Percentiles rank a stretch among this genome's conserved stretches.
Conservation (phyloP, 2,329 filamentous ascomycete species). For the Aspergillus nomiae region DNA sequence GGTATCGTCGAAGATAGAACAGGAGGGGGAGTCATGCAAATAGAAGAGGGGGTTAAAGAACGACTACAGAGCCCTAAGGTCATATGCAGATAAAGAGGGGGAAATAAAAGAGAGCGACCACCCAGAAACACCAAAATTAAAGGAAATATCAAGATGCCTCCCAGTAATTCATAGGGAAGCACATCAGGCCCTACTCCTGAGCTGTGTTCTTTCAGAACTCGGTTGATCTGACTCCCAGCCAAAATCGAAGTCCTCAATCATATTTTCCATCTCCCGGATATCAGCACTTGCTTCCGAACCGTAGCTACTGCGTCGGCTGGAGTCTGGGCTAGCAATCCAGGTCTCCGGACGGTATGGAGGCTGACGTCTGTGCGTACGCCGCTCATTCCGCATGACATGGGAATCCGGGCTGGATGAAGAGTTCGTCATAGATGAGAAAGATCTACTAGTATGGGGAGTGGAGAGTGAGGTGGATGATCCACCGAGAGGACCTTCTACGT, state of each 20-base stretch:
- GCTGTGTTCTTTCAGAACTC: not conserved
- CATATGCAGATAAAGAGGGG: not conserved
- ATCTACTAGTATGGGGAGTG: constrained; percentile 16
- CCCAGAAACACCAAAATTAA: not conserved
- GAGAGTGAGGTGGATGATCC: constrained; percentile 25
- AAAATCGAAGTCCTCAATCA: constrained; percentile 36
- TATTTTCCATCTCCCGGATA: constrained; percentile 32
- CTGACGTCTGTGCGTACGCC: constrained; percentile 7
- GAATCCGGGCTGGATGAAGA: constrained; percentile 18
- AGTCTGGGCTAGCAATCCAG: constrained; percentile 32
- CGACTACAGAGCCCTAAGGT: not conserved
- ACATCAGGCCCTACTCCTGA: constrained; percentile 3
- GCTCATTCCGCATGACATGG: not conserved
- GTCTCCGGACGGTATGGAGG: constrained; percentile 27
- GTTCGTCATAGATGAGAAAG: constrained; percentile 23
- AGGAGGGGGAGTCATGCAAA: not conserved
- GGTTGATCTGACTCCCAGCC: constrained; percentile 34
- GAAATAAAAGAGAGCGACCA: constrained; percentile 9
- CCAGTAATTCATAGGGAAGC: not conserved
- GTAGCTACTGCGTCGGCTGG: constrained; percentile 30
- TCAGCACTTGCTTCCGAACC: constrained; percentile 26
- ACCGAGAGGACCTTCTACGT: constrained; percentile 28
- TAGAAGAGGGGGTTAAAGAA: constrained; percentile 1
- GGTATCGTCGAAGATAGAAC: constrained; percentile 22
- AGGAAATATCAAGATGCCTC: constrained; percentile 1